These are phyloP conservation scores for Aspergillus cristatus DNA, from an alignment of 495 filamentous ascomycete species.

Conservation along the genomic window DNA sequence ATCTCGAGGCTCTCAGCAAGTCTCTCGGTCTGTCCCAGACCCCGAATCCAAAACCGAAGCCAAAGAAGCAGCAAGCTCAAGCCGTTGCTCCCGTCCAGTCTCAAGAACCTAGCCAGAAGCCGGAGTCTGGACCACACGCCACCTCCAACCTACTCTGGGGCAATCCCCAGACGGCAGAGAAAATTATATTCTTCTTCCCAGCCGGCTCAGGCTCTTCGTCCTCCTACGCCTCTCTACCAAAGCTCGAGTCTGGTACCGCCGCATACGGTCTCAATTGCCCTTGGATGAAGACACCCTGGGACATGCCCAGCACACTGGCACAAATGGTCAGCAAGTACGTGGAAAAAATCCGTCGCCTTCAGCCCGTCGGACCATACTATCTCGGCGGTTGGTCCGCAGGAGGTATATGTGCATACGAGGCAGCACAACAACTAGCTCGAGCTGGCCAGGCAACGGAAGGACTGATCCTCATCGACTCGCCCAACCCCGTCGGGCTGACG, in stretches of 20 bases:
- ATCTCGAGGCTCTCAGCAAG: conserved; percentile 48
- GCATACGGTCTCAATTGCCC: conserved; percentile 58
- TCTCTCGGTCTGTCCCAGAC: conserved; percentile 34
- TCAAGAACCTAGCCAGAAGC: conserved; percentile 12
- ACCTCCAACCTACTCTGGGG: conserved; percentile 37
- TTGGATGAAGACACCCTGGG: conserved; percentile 53
- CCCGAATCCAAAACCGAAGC: too few relatives aligned
- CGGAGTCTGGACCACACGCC: conserved; percentile 25
- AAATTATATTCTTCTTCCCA: conserved; percentile 27
- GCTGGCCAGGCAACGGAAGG: conserved; percentile 12
- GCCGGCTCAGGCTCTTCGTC: conserved; percentile 21
- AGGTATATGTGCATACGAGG: conserved; percentile 32
- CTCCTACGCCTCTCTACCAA: conserved; percentile 52
- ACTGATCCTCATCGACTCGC: conserved; percentile 25
- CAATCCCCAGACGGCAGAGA: conserved; percentile 14
- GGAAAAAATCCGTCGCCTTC: conserved; percentile 58
- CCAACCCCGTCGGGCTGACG: conserved; percentile 20
- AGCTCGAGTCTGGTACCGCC: conserved; percentile 42
- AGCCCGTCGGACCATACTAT: conserved; percentile 63
- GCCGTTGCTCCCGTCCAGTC: conserved; percentile 8
- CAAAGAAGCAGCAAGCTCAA: too few relatives aligned
- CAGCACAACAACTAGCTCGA: conserved; percentile 17
- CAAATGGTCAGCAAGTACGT: conserved; percentile 49
- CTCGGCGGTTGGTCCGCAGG: conserved; percentile 50
- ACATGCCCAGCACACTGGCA: conserved; percentile 48